phyloP scores from a whole-genome alignment of 2,329 filamentous ascomycete species.

The Sporothrix sp. region DNA sequence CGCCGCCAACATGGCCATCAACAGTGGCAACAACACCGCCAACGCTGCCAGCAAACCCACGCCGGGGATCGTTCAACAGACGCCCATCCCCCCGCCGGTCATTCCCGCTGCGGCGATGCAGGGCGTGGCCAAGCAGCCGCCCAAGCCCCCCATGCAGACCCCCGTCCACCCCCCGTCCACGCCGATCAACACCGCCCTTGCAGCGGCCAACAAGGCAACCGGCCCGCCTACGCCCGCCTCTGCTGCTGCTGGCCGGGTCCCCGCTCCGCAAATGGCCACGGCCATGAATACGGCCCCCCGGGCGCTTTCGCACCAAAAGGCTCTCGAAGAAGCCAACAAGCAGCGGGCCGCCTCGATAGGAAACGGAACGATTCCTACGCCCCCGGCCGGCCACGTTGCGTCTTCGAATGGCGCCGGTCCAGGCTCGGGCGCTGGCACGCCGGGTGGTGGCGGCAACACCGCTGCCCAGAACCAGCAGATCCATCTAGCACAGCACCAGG shows the following conservation, averaged over 20 bases:
- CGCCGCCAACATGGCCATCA: constrained; percentile 12
- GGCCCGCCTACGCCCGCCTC: constrained; percentile 41
- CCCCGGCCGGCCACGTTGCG: constrained; percentile 1
- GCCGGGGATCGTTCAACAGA: constrained; percentile 15
- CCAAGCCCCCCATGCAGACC: constrained; percentile 19
- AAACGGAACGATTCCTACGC: constrained; percentile 11
- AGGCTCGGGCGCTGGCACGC: neutral
- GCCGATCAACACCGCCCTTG: constrained; percentile 40
- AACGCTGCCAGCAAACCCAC: constrained; percentile 3
- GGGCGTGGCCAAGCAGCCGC: constrained; percentile 17
- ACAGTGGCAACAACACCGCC: constrained; percentile 5
- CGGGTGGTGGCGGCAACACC: neutral
- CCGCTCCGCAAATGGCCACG: constrained; percentile 37
- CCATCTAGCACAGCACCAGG: constrained; percentile 6
- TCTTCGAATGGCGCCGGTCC: neutral
- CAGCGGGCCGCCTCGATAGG: constrained; percentile 21
- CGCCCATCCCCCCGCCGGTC: constrained; percentile 18
- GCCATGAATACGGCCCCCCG: constrained; percentile 31
- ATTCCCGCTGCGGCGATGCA: constrained; percentile 18
- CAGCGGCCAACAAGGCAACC: constrained; percentile 29
- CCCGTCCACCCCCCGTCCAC: constrained; percentile 25
- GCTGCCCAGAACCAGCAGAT: constrained; percentile 14
- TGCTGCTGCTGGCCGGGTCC: constrained; percentile 24
- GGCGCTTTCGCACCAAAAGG: constrained; percentile 40
- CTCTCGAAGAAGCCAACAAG: constrained; percentile 40